Evolutionary conservation across 495 filamentous ascomycete genomes (phyloP).

Genomic region (Cudoniella acicularis): DNA sequence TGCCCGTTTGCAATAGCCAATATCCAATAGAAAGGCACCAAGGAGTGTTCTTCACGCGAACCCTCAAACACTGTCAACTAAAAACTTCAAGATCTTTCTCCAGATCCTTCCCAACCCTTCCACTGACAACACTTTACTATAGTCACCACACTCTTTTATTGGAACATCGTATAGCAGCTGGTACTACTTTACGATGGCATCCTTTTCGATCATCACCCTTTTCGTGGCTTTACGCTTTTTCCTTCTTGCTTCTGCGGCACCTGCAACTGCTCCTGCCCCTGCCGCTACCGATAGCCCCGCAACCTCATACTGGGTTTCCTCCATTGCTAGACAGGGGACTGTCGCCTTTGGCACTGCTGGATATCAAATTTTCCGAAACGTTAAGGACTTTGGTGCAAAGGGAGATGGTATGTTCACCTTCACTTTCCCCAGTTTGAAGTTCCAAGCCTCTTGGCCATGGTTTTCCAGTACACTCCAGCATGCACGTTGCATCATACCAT

Average conservation of each 20-base stretch:
- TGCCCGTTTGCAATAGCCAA: neutral
- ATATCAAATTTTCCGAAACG: conserved; percentile 84
- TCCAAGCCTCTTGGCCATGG: too few species aligned
- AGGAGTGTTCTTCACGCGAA: too few species aligned
- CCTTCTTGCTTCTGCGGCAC: conserved; percentile 18
- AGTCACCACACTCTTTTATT: conserved; percentile 25
- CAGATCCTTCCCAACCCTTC: neutral
- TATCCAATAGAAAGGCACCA: too few species aligned
- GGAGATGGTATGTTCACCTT: conserved; percentile 36
- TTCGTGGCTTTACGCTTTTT: conserved; percentile 24
- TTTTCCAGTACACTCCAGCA: too few species aligned
- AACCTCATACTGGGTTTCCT: conserved; percentile 68
- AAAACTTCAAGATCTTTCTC: too few species aligned
- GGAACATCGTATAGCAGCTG: conserved; percentile 24
- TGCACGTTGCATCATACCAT: too few species aligned
- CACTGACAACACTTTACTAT: conserved; percentile 9
- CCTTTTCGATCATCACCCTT: conserved; percentile 23
- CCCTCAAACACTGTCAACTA: too few species aligned
- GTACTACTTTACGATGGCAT: conserved; percentile 29
- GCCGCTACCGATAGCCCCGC: conserved; percentile 16
- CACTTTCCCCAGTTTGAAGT: neutral
- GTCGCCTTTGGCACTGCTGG: conserved; percentile 56
- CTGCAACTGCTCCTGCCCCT: conserved; percentile 21
- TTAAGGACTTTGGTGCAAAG: conserved; percentile 76
- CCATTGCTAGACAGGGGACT: conserved; percentile 65